Evolutionary conservation across 2,329 filamentous ascomycete species (phyloP), one percentile per base, ranked within the genome.

Genomic region (Drechslerella dactyloides): DNA sequence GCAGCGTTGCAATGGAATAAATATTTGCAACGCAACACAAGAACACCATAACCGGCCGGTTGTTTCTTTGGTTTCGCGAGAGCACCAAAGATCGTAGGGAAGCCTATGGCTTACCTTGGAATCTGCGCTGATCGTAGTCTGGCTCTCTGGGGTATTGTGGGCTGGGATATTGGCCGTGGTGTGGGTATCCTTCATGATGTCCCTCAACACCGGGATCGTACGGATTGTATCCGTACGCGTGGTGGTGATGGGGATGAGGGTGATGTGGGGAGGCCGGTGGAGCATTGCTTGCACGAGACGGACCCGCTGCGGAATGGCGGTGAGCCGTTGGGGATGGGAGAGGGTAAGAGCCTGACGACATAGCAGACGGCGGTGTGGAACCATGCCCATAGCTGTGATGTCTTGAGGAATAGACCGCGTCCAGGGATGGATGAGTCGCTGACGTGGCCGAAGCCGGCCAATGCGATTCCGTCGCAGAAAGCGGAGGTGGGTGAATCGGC

Each of bases 51-150:
- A 70, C 59, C 59, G 58, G 66, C 66, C 59, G 64, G 66, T 37
- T 58, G 44, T 53, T 52, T 19, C 19, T 70, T 64, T 64, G 11
- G 4, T 42, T 42, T 13, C 54, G 66, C 66, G 44, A 57, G 59
- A 70, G 66, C 66, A 70, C 30, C 66, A 70, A 70, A 64, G 63
- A 64, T 70, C 66, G 66, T 69, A 70, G 66, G 66, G 66, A 70
- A 70, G 66, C 66, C 66, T 70, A 70, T 63, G 66, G 66, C 66
- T 70, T 70, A 70, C 66, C 66, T 70, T 62, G 50, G 59, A 64
- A 70, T 60, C 59, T 56, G 66, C 63, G 66, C 52, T 64, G 66
- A 8, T 70, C 66, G 59, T 59, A 70, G n/a, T 55, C 50, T 57
- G 66, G 59, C 17, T 64, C 66, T 54, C 52, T 50, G 58, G 33